Base-by-base conservation (phyloP, 1,139 yeast species). In the Pichia sp. region DNA sequence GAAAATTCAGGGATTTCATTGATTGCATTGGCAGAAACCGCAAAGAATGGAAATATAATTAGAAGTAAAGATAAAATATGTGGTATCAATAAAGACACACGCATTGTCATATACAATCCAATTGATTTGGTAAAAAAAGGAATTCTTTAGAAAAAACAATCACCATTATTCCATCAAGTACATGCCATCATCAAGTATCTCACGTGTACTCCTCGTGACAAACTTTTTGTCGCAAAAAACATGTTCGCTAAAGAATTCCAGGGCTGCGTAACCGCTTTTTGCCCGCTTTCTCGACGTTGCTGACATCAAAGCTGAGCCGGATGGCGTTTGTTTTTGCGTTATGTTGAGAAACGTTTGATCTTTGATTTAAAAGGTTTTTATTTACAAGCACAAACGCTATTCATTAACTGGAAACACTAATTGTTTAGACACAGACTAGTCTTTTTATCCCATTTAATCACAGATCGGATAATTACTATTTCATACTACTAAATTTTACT, bases 1-100 rank as follows among this genome's bases (percentile, higher is more conserved):
- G 72, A 68, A 13, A 62, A 49, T n/a, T 55, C 61, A 6, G 46
- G 32, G 32, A 64, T 54, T 32, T 44, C 44, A 38, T 18, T 31
- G 5, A 33, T 21, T n/a, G 40, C 38, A 29, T 22, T 8, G 14
- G 14, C 30, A 26, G 21, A 30, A 10, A 20, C 9, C 8, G 27
- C 20, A 18, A 21, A 40, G 4, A 23, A 22, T 26, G 29, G 4
- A 27, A 32, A 11, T 4, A 14, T 11, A 29, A 20, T 21, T 4
- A 27, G 14, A 15, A 21, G 31, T 20, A n/a, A 28, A 18, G 9
- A n/a, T n/a, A 2, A n/a, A n/a, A n/a, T n/a, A n/a, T n/a, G n/a
- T n/a, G n/a, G n/a, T n/a, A n/a, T n/a, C n/a, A n/a, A n/a, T n/a
- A n/a, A n/a, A n/a, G n/a, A n/a, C n/a, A n/a, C n/a, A n/a, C n/a